These are phyloP conservation scores for Kwoniella mangroviensis DNA, from an alignment of 768 basidiomycete genomes.

Conservation along the genomic window DNA sequence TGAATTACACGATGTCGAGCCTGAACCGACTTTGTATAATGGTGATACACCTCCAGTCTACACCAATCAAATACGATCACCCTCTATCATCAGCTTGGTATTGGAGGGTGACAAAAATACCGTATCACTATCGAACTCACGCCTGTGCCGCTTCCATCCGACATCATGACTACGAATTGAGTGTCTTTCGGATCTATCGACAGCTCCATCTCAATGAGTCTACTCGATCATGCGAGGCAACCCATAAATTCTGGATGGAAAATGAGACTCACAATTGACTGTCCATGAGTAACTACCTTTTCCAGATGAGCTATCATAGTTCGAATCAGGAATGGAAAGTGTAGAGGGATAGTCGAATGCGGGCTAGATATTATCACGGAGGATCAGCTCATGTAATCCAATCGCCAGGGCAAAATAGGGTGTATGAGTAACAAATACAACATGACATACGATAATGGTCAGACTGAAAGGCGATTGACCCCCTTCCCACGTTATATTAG, in stretches of 20 bases:
- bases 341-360: slow-evolving; percentile 49
- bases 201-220: not conserved
- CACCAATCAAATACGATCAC: not conserved
- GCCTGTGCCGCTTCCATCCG: slow-evolving; percentile 43
- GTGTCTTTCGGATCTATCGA: slow-evolving; percentile 42
- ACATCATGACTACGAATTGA: slow-evolving; percentile 45
- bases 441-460: slow-evolving; percentile 44
- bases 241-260: not conserved
- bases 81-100: too few relatives aligned
- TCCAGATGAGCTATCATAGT: slow-evolving; percentile 23
- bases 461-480: slow-evolving; percentile 44
- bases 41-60: slow-evolving; percentile 49
- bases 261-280: slow-evolving; percentile 41
- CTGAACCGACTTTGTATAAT: slow-evolving; percentile 31
- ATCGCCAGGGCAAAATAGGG: too few relatives aligned
- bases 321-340: slow-evolving; percentile 35
- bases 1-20: slow-evolving; percentile 29
- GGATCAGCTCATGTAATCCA: too few relatives aligned
- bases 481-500: slow-evolving; percentile 38
- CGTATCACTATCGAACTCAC: slow-evolving; percentile 25
- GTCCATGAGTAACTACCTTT: slow-evolving; percentile 42
- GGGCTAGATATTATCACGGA: too few relatives aligned
- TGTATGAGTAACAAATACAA: too few relatives aligned
- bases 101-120: not conserved
- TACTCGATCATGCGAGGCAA: not conserved